Evolutionary conservation across 768 basidiomycete species (phyloP), one percentile per base, ranked within the genome.

Genomic region (Lactifluus pinguis): DNA sequence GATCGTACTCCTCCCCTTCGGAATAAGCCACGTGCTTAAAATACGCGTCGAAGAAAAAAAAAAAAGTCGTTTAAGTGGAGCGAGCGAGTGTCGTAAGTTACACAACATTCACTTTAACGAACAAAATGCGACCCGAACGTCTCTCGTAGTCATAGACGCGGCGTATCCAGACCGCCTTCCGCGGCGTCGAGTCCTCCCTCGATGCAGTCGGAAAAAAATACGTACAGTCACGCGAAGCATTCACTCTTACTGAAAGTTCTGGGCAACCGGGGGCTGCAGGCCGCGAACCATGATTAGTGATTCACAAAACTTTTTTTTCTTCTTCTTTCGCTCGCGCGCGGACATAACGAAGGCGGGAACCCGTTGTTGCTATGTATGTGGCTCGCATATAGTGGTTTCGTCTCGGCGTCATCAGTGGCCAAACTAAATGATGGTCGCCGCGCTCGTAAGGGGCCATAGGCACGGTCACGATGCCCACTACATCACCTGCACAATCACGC

Each of bases 401-500:
- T 42, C 39, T 42, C 39, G 6, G n/a, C 32, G 38, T 42, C 29
- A 36, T n/a, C 3, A 15, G n/a, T 29, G 42, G 41, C 49, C 38
- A 32, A 32, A 45, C 50, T 42, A 38, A 4, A 6, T 45, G 34
- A 14, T 30, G 5, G 32, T 60, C 30, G 58, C 48, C 25, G 42
- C 19, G 42, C 32, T 36, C 25, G 14, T 8, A n/a, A n/a, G 47
- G 50, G 21, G 45, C 57, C 21, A 38, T 59, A 21, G 38, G 47
- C 8, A 41, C 53, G 53, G 48, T 19, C 29, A 49, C 53, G 38
- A 54, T 60, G 53, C 53, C 53, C 48, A 44, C 45, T 14, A 21
- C 48, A 60, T 50, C 53, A 55, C 55, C 53, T 44, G 53, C 21
- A 14, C 59, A 60, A 60, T 60, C 59, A 54, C 59, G 59, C 59